phyloP scores from a whole-genome alignment of 768 basidiomycete species.

The Lactifluus piperatus region DNA sequence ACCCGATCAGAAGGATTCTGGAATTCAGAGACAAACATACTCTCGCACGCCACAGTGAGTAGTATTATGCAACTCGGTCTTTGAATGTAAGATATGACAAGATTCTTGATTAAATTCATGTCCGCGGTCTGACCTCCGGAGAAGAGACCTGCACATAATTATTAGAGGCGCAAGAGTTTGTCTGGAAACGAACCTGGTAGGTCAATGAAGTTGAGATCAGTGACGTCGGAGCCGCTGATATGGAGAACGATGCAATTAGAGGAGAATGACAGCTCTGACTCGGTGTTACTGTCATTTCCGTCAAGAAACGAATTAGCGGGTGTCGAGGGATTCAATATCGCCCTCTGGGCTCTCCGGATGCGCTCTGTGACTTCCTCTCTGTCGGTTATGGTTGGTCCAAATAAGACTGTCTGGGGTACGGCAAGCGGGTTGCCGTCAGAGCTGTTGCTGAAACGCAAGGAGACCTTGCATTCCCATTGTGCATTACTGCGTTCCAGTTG shows the following conservation, averaged over 20 bases:
- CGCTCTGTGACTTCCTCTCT: constrained; percentile 54
- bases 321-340: constrained; percentile 49
- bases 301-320: constrained; percentile 31
- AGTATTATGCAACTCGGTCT: constrained; percentile 58
- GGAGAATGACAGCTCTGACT: constrained; percentile 28
- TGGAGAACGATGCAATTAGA: constrained; percentile 31
- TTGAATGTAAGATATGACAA: constrained; percentile 52
- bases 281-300: constrained; percentile 25
- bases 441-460: constrained; percentile 26
- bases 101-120: constrained; percentile 49
- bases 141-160: constrained; percentile 42
- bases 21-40: constrained; percentile 29
- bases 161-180: neutral
- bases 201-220: constrained; percentile 35
- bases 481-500: constrained; percentile 22
- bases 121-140: constrained; percentile 36
- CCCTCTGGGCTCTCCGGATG: constrained; percentile 55
- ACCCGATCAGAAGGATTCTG: neutral
- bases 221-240: constrained; percentile 31
- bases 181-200: constrained; percentile 29
- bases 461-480: constrained; percentile 31
- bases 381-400: constrained; percentile 35
- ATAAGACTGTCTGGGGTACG: constrained; percentile 22
- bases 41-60: constrained; percentile 55
- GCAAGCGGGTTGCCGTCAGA: constrained; percentile 27